phyloP scores from a whole-genome alignment of 2,329 filamentous ascomycete species.

The Drechmeria coniospora region DNA sequence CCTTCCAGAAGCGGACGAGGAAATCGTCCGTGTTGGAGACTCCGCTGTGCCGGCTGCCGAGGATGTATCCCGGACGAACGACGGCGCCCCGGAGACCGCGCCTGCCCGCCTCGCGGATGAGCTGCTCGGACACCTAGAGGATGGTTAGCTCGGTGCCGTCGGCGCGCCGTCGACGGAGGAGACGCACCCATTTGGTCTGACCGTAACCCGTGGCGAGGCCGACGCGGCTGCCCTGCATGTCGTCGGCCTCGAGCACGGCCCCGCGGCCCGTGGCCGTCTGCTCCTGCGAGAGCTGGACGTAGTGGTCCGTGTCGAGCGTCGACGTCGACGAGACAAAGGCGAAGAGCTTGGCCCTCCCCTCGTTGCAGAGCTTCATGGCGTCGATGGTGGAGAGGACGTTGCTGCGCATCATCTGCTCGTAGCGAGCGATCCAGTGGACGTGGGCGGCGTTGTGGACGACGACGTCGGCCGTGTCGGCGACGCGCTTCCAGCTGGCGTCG shows the following conservation, averaged over 20 bases:
- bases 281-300: slow-evolving; percentile 52
- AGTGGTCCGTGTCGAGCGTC: slow-evolving; percentile 69
- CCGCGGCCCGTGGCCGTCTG: slow-evolving; percentile 35
- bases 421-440: slow-evolving; percentile 71
- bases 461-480: slow-evolving; percentile 53
- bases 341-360: slow-evolving; percentile 64
- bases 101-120: slow-evolving; percentile 63
- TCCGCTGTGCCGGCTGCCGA: slow-evolving; percentile 56
- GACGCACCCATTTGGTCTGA: slow-evolving; percentile 71
- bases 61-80: slow-evolving; percentile 72
- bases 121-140: slow-evolving; percentile 31
- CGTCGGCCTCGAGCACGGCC: slow-evolving; percentile 59
- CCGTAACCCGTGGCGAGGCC: slow-evolving; percentile 81
- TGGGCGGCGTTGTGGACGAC: slow-evolving; percentile 71
- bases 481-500: slow-evolving; percentile 44
- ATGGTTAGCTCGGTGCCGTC: slow-evolving; percentile 3
- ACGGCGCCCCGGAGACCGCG: slow-evolving; percentile 63
- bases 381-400: slow-evolving; percentile 78
- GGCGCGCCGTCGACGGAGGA: background rate
- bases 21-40: slow-evolving; percentile 78
- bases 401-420: slow-evolving; percentile 51
- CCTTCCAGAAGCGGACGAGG: slow-evolving; percentile 72
- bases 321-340: slow-evolving; percentile 64
- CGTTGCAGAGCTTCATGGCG: slow-evolving; percentile 57
- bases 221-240: slow-evolving; percentile 58